Conservation (phyloP, 1,284 basidiomycete species). For the Cryptococcus maquisensis region DNA sequence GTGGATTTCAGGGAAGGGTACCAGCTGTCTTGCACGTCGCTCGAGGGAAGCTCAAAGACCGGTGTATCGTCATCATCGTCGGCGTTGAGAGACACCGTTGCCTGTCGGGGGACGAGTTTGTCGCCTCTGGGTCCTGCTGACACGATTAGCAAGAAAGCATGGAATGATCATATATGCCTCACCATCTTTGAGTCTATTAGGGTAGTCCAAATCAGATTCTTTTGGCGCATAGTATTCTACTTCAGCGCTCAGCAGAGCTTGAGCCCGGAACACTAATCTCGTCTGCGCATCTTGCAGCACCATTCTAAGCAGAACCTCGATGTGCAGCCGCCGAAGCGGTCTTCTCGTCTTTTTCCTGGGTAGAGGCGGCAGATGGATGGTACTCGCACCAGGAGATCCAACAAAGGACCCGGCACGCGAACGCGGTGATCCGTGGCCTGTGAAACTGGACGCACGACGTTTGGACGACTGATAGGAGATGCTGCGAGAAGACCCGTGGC, state of each 20-base stretch:
- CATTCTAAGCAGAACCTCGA: constrained; percentile 73
- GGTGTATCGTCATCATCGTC: constrained; percentile 50
- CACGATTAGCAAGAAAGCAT: neutral
- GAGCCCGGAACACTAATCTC: constrained; percentile 85
- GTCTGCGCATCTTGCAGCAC: constrained; percentile 92
- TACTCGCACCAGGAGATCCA: neutral
- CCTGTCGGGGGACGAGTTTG: constrained; percentile 17
- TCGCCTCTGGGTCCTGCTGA: constrained; percentile 5
- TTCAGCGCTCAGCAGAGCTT: constrained; percentile 79
- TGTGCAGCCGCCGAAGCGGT: constrained; percentile 58
- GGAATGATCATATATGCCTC: neutral
- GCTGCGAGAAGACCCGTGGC: constrained; percentile 8
- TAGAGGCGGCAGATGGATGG: neutral
- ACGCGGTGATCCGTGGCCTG: constrained; percentile 1
- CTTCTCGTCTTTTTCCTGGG: constrained; percentile 13
- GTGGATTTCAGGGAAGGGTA: constrained; percentile 80
- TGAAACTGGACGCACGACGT: neutral
- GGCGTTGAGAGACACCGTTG: constrained; percentile 32
- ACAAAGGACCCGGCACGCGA: constrained; percentile 1
- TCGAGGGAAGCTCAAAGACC: constrained; percentile 65
- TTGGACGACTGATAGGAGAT: neutral
- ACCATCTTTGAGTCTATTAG: constrained; percentile 56
- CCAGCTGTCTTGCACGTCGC: constrained; percentile 76
- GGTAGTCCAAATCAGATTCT: constrained; percentile 71
- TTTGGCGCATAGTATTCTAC: constrained; percentile 75